These are phyloP conservation scores for Globisporangium spinosum DNA, from an alignment of 352 stramenopile species.

Conservation along the genomic window DNA sequence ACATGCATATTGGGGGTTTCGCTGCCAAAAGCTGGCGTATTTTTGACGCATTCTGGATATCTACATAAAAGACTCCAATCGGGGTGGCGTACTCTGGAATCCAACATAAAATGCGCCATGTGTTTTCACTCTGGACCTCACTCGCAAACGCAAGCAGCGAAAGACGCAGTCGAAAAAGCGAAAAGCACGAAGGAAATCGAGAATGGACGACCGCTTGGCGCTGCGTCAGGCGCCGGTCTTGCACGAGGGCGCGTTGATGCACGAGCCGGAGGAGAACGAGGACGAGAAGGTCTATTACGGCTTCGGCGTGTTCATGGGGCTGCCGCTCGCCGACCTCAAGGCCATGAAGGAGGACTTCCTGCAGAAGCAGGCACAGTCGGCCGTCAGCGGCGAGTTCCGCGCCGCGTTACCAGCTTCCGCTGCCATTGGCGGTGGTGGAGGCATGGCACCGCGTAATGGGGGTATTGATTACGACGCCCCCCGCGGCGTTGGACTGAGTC, in stretches of 20 bases:
- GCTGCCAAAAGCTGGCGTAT: too few relatives aligned
- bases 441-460: background rate
- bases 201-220: conserved; percentile 21
- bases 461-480: background rate
- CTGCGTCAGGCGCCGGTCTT: conserved; percentile 5
- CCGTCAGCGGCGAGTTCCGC: conserved; percentile 15
- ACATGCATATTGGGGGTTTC: too few relatives aligned
- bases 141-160: background rate
- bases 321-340: conserved; percentile 79
- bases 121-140: background rate
- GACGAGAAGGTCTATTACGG: conserved; percentile 88
- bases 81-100: too few relatives aligned
- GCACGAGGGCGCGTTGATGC: conserved; percentile 10
- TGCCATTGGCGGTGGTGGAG: background rate
- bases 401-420: conserved; percentile 14
- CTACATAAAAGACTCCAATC: too few relatives aligned
- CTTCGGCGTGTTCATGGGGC: conserved; percentile 87
- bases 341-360: conserved; percentile 81
- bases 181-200: conserved; percentile 1
- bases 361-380: conserved; percentile 47
- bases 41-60: too few relatives aligned
- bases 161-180: background rate
- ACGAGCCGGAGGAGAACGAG: conserved; percentile 52
- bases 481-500: background rate
- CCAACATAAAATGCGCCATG: too few relatives aligned